phyloP scores from a whole-genome alignment of 2,329 filamentous ascomycete genomes.

The Aureobasidium mangrovei region DNA sequence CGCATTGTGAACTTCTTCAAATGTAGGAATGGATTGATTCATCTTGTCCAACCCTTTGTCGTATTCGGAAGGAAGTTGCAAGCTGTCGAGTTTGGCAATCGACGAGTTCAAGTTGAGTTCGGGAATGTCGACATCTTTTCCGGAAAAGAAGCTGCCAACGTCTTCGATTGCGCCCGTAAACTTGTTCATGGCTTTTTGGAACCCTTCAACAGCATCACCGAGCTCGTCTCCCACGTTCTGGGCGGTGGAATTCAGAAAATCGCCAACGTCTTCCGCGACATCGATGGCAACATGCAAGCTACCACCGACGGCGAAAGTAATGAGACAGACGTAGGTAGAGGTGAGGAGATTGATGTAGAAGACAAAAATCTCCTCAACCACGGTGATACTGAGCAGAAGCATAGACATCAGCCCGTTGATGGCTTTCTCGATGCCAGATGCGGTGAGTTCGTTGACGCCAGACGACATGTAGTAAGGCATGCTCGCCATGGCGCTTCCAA shows the following conservation, averaged over 20 bases:
- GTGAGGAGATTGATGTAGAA: constrained; percentile 91
- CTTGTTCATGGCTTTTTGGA: constrained; percentile 47
- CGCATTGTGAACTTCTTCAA: constrained; percentile 73
- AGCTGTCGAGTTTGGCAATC: constrained; percentile 57
- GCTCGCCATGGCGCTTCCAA: constrained; percentile 91
- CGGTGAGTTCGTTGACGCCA: constrained; percentile 80
- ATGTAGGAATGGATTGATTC: constrained; percentile 72
- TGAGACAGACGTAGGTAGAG: constrained; percentile 81
- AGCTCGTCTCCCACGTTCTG: constrained; percentile 49
- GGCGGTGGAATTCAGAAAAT: constrained; percentile 53
- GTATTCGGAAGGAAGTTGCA: constrained; percentile 61
- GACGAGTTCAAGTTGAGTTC: constrained; percentile 57
- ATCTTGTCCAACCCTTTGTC: constrained; percentile 61
- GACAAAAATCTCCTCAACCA: constrained; percentile 76
- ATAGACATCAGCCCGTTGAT: constrained; percentile 72
- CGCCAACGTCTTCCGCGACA: constrained; percentile 51
- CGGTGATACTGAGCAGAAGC: constrained; percentile 69
- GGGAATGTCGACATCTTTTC: constrained; percentile 36
- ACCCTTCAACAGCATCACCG: constrained; percentile 32
- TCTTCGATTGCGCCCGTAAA: constrained; percentile 44
- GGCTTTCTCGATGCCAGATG: constrained; percentile 68
- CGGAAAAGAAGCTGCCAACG: constrained; percentile 32
- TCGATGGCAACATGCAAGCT: constrained; percentile 62
- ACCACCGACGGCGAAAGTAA: constrained; percentile 72
- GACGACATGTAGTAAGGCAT: constrained; percentile 92